phyloP scores from a whole-genome alignment of 2,329 filamentous ascomycete species.

The Diaporthe caulivora region DNA sequence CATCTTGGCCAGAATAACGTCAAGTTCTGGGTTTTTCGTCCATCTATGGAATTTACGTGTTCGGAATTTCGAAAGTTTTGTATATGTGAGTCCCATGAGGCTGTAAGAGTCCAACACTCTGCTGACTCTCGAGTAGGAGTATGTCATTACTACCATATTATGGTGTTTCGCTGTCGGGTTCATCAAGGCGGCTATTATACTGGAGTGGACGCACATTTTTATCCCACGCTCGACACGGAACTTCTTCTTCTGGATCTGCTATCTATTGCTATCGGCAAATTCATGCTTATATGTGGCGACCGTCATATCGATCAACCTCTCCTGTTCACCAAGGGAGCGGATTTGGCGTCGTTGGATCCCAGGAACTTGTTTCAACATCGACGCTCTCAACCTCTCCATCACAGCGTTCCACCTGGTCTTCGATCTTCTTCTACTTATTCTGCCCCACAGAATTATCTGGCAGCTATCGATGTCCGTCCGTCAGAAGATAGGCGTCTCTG shows the following conservation, averaged over 20 bases:
- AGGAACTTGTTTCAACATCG: background rate
- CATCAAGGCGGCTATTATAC: slow-evolving; percentile 1
- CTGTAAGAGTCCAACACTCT: background rate
- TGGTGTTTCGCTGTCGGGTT: background rate
- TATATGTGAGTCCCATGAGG: background rate
- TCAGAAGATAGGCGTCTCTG: background rate
- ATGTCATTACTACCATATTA: background rate
- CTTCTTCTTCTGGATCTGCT: slow-evolving; percentile 1
- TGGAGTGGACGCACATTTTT: slow-evolving; percentile 7
- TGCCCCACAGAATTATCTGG: background rate
- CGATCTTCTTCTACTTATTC: background rate
- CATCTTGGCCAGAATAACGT: background rate
- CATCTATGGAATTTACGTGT: background rate
- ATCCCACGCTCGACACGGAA: slow-evolving; percentile 1
- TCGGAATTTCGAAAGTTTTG: background rate
- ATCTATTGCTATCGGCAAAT: background rate
- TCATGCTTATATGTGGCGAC: background rate
- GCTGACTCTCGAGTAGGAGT: background rate
- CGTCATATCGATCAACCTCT: background rate
- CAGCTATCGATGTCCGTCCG: background rate
- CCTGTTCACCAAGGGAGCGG: background rate
- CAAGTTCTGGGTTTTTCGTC: background rate
- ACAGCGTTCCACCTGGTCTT: background rate
- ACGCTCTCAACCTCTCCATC: background rate
- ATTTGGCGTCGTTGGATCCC: background rate